Percentiles rank a stretch among this genome's conserved stretches.
Evolutionary conservation across 2,329 filamentous ascomycete genomes (phyloP).

Genomic region (Emergomyces orientalis): DNA sequence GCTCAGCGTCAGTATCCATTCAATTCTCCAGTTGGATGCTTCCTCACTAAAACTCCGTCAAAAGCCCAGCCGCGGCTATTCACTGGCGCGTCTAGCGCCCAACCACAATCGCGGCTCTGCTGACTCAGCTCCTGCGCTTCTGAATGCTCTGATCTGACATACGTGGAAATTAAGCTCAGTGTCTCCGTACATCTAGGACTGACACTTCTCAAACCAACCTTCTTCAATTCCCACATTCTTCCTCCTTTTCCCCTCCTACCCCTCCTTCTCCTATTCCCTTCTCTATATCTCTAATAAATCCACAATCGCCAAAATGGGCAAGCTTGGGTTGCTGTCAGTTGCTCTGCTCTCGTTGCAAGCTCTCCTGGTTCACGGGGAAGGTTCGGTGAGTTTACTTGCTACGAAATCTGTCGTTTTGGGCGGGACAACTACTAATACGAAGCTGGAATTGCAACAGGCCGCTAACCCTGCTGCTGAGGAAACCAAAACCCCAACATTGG

Average conservation of each 20-base stretch:
- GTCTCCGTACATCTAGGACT: background rate
- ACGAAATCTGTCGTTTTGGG: conserved; percentile 1
- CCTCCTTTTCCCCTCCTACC: conserved; percentile 9
- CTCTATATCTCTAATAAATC: conserved; percentile 10
- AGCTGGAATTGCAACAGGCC: background rate
- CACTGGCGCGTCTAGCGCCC: background rate
- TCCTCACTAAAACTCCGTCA: background rate
- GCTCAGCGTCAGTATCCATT: background rate
- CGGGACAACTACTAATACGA: background rate
- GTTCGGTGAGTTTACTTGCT: conserved; percentile 43
- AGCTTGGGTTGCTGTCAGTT: conserved; percentile 61
- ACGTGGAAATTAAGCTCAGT: conserved; percentile 10
- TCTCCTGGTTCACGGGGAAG: conserved; percentile 54
- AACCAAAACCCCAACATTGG: conserved; percentile 53
- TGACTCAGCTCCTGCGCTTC: background rate
- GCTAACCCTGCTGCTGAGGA: conserved; percentile 50
- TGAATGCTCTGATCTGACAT: background rate
- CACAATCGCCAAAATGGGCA: conserved; percentile 52
- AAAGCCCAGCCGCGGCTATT: background rate
- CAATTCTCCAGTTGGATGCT: background rate
- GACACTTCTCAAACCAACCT: background rate
- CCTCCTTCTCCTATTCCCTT: conserved; percentile 8
- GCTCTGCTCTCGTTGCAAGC: conserved; percentile 62
- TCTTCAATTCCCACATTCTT: conserved; percentile 6
- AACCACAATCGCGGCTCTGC: background rate